Base-by-base conservation (phyloP, 257 asterid species). In the Hygrophila difformis region DNA sequence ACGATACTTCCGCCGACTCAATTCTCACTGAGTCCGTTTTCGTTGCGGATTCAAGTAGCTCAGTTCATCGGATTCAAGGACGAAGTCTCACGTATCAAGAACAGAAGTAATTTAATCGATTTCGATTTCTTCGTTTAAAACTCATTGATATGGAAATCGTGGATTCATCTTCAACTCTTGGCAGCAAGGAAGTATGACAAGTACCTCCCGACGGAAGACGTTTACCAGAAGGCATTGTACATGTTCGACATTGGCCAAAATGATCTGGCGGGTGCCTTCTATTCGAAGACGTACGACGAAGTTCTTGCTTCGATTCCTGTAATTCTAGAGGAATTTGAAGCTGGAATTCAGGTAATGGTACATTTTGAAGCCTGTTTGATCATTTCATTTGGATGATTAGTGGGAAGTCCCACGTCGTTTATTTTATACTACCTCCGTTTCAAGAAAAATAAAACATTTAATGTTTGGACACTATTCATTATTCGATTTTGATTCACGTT, bases 171-270 rank as follows among this genome's bases (percentile, higher is more conserved):
- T 44, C 18, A 47, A 2, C 31, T 47, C 42, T 44, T 70, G 53
- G 67, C 73, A 91, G 98, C 81, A 14, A 76, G 67, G 56, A 82
- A 59, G 56, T 68, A 37, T 50, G 82, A 74, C 47, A 86, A 70
- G 71, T 82, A 75, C 50, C 18, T 86, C 13, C 98, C 96, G 39
- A 67, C 76, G 19, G 65, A 53, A 61, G 94, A 78, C 55, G 79
- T 16, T 43, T 82, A 82, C 15, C 70, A 52, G 49, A 82, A 69
- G 67, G 96, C 69, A 0, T 96, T 91, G 37, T 91, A 80, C 75
- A 82, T 73, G 81, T 91, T 91, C 41, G 98, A 91, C 60, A 85
- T 91, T 49, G 96, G 95, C 62, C 98, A 91, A 72, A 91, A 91
- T 58, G 98, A 91, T 65, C 82, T 91, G 1, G 94, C 98, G 9